phyloP scores from a whole-genome alignment of 2,329 filamentous ascomycete species.

The Xylaria sp. region DNA sequence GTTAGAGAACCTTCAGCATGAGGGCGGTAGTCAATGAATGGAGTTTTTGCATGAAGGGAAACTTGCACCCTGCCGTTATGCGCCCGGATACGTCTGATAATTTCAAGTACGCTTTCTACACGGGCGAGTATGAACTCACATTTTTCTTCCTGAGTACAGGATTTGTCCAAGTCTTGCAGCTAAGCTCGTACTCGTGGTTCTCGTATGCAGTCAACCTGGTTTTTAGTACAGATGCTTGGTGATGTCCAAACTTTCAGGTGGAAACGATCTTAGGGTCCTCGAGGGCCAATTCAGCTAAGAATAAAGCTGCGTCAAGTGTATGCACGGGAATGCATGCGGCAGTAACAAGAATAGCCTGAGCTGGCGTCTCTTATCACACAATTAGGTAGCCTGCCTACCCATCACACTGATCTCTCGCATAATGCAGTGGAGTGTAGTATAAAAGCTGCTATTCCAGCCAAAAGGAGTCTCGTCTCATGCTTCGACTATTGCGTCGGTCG shows the following conservation, averaged over 20 bases:
- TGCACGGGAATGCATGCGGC: too few relatives aligned
- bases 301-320: too few relatives aligned
- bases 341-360: too few relatives aligned
- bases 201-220: background rate
- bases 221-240: background rate
- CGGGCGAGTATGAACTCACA: background rate
- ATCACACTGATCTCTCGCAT: too few relatives aligned
- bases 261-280: too few relatives aligned
- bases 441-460: background rate
- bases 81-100: too few relatives aligned
- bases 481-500: background rate
- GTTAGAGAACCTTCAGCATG: background rate
- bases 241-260: too few relatives aligned
- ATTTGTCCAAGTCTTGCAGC: background rate
- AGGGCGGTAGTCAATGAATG: background rate
- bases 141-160: background rate
- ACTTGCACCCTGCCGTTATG: background rate
- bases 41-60: background rate
- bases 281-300: too few relatives aligned
- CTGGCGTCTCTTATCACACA: too few relatives aligned
- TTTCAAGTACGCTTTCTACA: background rate
- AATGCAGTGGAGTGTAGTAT: too few relatives aligned
- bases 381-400: too few relatives aligned
- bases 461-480: background rate
- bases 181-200: background rate